Base-by-base conservation (phyloP, 1,139 yeast species). In the Yamadazyma friedrichii region DNA sequence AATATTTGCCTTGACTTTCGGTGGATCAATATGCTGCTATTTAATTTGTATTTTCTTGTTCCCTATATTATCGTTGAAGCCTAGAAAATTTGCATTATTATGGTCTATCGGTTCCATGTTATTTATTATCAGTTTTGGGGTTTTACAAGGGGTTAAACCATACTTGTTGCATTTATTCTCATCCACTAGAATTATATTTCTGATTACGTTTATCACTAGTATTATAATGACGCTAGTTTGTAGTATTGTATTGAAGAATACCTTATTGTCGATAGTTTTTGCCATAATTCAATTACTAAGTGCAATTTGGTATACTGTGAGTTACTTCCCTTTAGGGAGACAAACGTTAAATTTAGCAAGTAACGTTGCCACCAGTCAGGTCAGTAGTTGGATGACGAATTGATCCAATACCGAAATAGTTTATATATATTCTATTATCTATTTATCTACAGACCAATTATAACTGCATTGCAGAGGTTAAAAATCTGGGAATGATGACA, bases 41-140 rank as follows among this genome's bases (percentile, higher is more conserved):
- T 48, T 70, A 40, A 71, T 80, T 15, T 78, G 84, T 51, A 67
- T 80, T 39, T 65, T 78, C 44, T 60, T 80, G 39, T 76, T 80
- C 58, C 85, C 86, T 1, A 64, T 80, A 10, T 61, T 80, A 36
- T 62, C 79, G 2, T 58, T 79, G 34, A 78, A 74, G 52, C 85
- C 85, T 0, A 59, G 76, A 36, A 80, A 80, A 53, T 80, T 80
- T 58, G 82, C 84, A 15, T 51, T 78, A 15, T 61, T 80, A 37
- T 80, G 85, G 83, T 74, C 84, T 0, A 55, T 80, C 35, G 86
- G 87, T 0, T 77, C 83, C 6, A 65, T 78, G 1, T 65, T 80
- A 49, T 80, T 80, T 59, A 55, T 80, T 42, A 65, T 73, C 6
- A 74, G 84, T 45, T 80, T 80, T 53, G 82, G 80, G 2, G 74